A percentile compares a stretch with the other conserved stretches of the same genome.
Evolutionary conservation across 768 basidiomycete species (phyloP).

Genomic region (Crepidotus variabilis): DNA sequence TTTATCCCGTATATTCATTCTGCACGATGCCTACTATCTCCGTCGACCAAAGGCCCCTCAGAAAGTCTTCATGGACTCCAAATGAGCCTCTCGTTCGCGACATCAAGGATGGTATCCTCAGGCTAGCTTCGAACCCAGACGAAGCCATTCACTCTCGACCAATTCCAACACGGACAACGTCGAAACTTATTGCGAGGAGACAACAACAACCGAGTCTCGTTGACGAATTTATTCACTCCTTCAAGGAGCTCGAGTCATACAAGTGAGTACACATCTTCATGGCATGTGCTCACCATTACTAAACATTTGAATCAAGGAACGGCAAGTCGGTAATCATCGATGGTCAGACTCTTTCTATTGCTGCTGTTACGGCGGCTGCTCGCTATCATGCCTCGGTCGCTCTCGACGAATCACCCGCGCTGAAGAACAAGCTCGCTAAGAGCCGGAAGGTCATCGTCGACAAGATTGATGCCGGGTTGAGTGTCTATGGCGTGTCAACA

Average conservation of each 20-base stretch:
- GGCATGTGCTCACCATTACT: neutral
- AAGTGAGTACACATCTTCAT: conserved; percentile 37
- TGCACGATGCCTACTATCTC: conserved; percentile 24
- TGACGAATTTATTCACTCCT: conserved; percentile 52
- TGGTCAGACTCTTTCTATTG: conserved; percentile 69
- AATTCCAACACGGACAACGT: conserved; percentile 16
- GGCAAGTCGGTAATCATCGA: conserved; percentile 64
- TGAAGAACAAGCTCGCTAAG: conserved; percentile 53
- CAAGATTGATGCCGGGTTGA: conserved; percentile 64
- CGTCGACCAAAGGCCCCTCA: conserved; percentile 25
- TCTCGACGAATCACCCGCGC: conserved; percentile 44
- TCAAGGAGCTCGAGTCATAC: conserved; percentile 60
- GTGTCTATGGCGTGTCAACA: conserved; percentile 79
- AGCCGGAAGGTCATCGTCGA: conserved; percentile 60
- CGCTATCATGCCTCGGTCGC: conserved; percentile 52
- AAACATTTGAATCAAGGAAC: conserved; percentile 32
- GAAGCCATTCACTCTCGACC: conserved; percentile 14
- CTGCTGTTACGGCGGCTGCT: conserved; percentile 74
- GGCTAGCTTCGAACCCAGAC: conserved; percentile 14
- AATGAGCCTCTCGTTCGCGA: conserved; percentile 14
- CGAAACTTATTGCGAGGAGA: conserved; percentile 14
- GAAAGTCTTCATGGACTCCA: conserved; percentile 22
- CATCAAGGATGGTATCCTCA: conserved; percentile 20
- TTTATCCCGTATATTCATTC: neutral
- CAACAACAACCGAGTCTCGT: conserved; percentile 36